Conservation (phyloP, 805 yeast species). For the Grigorovia jiainica region DNA sequence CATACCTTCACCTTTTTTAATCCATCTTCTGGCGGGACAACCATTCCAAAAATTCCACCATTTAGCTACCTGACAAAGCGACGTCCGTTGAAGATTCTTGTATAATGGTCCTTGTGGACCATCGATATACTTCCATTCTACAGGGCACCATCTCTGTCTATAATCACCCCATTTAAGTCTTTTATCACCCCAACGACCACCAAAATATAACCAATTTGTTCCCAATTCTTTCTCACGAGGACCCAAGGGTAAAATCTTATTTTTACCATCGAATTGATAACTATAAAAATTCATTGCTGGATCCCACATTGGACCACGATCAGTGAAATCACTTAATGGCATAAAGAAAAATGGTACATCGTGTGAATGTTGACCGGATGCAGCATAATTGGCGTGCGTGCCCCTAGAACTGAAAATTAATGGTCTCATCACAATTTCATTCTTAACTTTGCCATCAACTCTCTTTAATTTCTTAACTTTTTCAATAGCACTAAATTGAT, state of each 20-base stretch:
- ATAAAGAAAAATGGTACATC: slow-evolving; percentile 75
- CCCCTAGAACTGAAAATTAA: slow-evolving; percentile 87
- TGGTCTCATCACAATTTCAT: slow-evolving; percentile 54
- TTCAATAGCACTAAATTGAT: slow-evolving; percentile 66
- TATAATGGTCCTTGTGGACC: slow-evolving; percentile 89
- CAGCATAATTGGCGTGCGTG: slow-evolving; percentile 92
- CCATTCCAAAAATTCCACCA: slow-evolving; percentile 90
- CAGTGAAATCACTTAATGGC: slow-evolving; percentile 86
- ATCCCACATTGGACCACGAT: slow-evolving; percentile 93
- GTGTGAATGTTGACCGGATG: slow-evolving; percentile 94
- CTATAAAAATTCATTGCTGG: slow-evolving; percentile 76
- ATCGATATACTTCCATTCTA: slow-evolving; percentile 82
- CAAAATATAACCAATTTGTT: slow-evolving; percentile 70
- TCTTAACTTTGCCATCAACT: slow-evolving; percentile 70
- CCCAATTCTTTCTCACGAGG: slow-evolving; percentile 22
- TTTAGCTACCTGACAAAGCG: slow-evolving; percentile 74
- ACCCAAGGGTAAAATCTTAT: slow-evolving; percentile 31
- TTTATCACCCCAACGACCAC: slow-evolving; percentile 89
- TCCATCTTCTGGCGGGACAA: slow-evolving; percentile 66
- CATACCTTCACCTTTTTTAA: slow-evolving; percentile 72
- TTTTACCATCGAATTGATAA: slow-evolving; percentile 54
- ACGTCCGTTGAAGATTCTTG: slow-evolving; percentile 59
- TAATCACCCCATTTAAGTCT: slow-evolving; percentile 57
- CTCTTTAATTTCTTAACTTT: slow-evolving; percentile 50
- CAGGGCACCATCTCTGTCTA: slow-evolving; percentile 78